phyloP scores from a whole-genome alignment of 2,329 filamentous ascomycete species.

The Tolypocladium album region DNA sequence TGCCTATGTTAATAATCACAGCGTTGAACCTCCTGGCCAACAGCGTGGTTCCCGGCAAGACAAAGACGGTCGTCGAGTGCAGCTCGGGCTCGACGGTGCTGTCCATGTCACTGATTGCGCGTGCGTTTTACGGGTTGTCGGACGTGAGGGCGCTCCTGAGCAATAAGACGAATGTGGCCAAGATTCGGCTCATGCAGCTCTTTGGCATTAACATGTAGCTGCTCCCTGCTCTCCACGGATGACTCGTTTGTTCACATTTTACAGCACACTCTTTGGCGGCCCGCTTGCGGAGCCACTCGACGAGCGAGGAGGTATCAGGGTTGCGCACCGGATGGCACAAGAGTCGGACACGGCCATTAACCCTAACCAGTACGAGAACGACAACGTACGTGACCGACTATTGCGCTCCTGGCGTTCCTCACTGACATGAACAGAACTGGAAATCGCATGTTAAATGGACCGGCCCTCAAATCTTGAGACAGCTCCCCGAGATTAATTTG shows the following conservation, averaged over 20 bases:
- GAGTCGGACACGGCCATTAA: conserved; percentile 34
- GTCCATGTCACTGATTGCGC: conserved; percentile 44
- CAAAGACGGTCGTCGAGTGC: conserved; percentile 45
- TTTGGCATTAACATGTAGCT: conserved; percentile 43
- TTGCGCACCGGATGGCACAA: conserved; percentile 29
- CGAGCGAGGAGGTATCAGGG: conserved; percentile 40
- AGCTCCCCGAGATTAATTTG: conserved; percentile 44
- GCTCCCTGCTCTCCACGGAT: too few relatives aligned
- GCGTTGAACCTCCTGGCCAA: conserved; percentile 36
- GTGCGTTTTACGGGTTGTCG: conserved; percentile 37
- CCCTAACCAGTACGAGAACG: conserved; percentile 46
- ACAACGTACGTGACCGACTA: conserved; percentile 19
- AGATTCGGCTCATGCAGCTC: conserved; percentile 46
- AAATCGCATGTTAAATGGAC: conserved; percentile 47
- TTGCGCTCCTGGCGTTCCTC: background rate
- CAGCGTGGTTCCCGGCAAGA: conserved; percentile 19
- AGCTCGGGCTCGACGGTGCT: conserved; percentile 53
- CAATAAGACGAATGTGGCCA: conserved; percentile 45
- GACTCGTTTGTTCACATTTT: too few relatives aligned
- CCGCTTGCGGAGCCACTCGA: conserved; percentile 45
- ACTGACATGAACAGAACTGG: too few relatives aligned
- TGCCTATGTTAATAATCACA: too few relatives aligned
- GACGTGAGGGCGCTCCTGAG: conserved; percentile 45
- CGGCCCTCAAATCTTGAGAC: conserved; percentile 45
- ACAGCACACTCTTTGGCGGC: conserved; percentile 43